Evolutionary conservation across 352 stramenopile genomes (phyloP), one percentile per base, ranked within the genome.

Genomic region (Phytophthora kernoviae): DNA sequence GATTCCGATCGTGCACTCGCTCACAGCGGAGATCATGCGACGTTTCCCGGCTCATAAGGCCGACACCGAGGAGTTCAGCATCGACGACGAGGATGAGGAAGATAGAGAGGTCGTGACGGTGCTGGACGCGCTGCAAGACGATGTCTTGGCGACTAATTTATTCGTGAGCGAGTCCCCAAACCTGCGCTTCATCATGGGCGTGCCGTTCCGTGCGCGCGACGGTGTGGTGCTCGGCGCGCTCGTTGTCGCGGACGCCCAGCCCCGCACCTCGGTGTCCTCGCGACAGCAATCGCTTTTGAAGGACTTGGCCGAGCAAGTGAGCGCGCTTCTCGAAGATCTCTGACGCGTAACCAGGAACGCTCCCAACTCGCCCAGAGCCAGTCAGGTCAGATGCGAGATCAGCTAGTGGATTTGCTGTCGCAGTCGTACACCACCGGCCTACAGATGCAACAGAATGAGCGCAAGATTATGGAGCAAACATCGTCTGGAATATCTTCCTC

Each of bases 141-240:
- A 66, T 18, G 54, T 58, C 34, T 51, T 90, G 46, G 54, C 67
- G 12, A 61, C 66, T 47, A 87, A 87, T 68, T 69, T 78, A 59
- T 88, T 88, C 47, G 78, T 88, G 37, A 62, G 65, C 4, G 73
- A 86, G 50, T 49, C 72, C 5, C 81, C 81, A 17, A 72, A 73
- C 18, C 39, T 87, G 43, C 78, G 76, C 5, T 90, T 88, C 39
- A 48, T 88, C 15, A 73, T 86, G 47, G 81, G 72, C 7, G 60
- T 88, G 4, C 81, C 81, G 18, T 76, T 88, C 58, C 62, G 64
- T 1, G 70, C 65, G 32, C 59, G 62, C 7, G 78, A 87, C 54
- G 81, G 81, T 20, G 64, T 80, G 5, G 65, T 86, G 34, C 63
- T 90, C 7, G 81, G 81, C 8, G 81, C 78, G 0, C 62, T 90